Evolutionary conservation across 225 moss, liverwort and hornwort genomes (phyloP), one percentile per base, ranked within the genome.

Genomic region (Pseudoscleropodium purum): DNA sequence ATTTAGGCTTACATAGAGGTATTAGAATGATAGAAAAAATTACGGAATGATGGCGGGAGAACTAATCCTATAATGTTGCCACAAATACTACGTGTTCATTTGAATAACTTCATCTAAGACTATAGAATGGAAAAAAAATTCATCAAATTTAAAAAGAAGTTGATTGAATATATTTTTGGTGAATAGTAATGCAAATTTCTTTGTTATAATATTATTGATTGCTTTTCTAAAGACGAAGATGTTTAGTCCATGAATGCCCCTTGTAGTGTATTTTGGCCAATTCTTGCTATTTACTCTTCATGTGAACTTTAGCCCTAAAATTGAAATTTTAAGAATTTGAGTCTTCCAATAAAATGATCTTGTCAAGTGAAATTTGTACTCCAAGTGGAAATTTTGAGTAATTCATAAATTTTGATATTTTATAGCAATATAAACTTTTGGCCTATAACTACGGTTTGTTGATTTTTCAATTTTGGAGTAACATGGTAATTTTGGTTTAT

Each of bases 1-100:
- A 0, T 23, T 5, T 20, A 52, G 8, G 1, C 76, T 52, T 77
- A 36, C 3, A 24, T 24, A 54, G 6, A 37, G 1, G 14, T 23
- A 34, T 23, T 14, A 24, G 2, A 77, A 54, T 78, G 78, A 78
- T 78, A 9, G 13, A 51, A 5, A 51, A 51, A 76, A 49, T 34
- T 52, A 7, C 36, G 1, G 36, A 77, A 36, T 23, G 23, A 24
- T 36, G 3, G 8, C 36, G 1, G 15, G 0, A 36, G 6, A 15
- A 36, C 23, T 23, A 59, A 59, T 9, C 6, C 18, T 74, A 29
- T 10, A 74, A 45, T 1, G 0, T 0, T 1, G 2, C 8, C 43
- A 16, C 3, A 13, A 6, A 45, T 1, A 17, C 6, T 29, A 45
- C 9, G 8, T 27, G 7, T 72, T 0, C 5, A 0, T 15, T 73